These are phyloP conservation scores for Penicillium ucsense DNA, from an alignment of 495 filamentous ascomycete genomes.

Conservation along the genomic window DNA sequence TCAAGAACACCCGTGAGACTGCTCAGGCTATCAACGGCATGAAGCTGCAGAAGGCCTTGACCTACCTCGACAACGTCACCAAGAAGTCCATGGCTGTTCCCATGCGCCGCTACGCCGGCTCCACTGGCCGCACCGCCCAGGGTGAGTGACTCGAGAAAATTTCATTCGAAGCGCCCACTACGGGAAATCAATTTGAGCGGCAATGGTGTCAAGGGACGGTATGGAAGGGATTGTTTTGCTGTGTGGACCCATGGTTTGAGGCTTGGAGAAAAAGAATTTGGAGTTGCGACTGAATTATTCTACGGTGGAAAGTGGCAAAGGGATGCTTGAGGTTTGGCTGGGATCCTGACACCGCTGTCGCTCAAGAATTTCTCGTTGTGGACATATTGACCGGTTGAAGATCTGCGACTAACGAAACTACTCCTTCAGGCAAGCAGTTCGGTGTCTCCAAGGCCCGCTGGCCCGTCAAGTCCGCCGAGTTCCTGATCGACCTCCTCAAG, in stretches of 20 bases:
- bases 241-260: neutral
- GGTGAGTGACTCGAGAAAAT: conserved; percentile 53
- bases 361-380: conserved; percentile 10
- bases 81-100: conserved; percentile 93
- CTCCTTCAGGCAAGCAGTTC: conserved; percentile 84
- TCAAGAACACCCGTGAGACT: conserved; percentile 99
- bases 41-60: conserved; percentile 90
- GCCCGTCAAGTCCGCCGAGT: conserved; percentile 98
- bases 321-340: neutral
- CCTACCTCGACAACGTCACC: conserved; percentile 93
- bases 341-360: conserved; percentile 13
- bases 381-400: conserved; percentile 5
- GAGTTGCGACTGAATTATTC: neutral
- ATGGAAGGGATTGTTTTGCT: neutral
- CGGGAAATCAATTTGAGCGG: conserved; percentile 2
- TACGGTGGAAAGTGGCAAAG: neutral
- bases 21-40: conserved; percentile 98
- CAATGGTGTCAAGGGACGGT: conserved; percentile 11
- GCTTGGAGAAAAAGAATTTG: neutral
- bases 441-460: conserved; percentile 95
- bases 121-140: conserved; percentile 88
- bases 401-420: conserved; percentile 12
- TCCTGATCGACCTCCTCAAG: conserved; percentile 92
- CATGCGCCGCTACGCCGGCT: conserved; percentile 90
- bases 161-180: conserved; percentile 1